Conservation (phyloP, 768 basidiomycete species). For the Lactarius trivialis region DNA sequence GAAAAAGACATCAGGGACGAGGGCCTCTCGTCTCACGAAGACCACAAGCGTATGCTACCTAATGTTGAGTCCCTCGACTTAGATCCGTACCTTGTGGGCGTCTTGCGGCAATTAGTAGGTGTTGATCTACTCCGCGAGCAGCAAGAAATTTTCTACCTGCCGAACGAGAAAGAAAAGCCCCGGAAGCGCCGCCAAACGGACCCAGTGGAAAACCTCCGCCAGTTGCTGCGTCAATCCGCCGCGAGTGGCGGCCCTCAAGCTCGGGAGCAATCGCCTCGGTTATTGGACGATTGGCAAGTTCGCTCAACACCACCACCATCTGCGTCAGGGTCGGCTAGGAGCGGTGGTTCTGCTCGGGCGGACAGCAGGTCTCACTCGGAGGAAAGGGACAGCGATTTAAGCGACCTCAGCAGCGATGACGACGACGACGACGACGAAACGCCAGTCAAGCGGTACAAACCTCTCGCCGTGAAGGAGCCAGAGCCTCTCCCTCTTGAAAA, state of each 20-base stretch:
- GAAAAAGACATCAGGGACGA: slow-evolving; percentile 54
- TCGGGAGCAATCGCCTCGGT: slow-evolving; percentile 11
- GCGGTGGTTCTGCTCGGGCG: neutral
- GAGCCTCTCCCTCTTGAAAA: neutral
- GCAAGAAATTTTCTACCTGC: slow-evolving; percentile 58
- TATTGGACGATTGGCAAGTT: slow-evolving; percentile 6
- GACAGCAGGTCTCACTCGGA: neutral
- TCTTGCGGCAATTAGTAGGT: slow-evolving; percentile 56
- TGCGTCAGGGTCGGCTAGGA: slow-evolving; percentile 4
- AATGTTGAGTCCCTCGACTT: slow-evolving; percentile 46
- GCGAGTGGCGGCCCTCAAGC: slow-evolving; percentile 3
- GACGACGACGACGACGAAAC: slow-evolving; percentile 1
- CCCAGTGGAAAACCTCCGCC: slow-evolving; percentile 12
- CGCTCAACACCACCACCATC: slow-evolving; percentile 5
- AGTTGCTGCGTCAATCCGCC: slow-evolving; percentile 16
- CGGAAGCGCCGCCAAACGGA: slow-evolving; percentile 19
- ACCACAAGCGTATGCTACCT: slow-evolving; percentile 41
- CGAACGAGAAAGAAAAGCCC: slow-evolving; percentile 39
- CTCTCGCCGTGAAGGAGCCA: neutral
- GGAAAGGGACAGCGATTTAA: slow-evolving; percentile 3
- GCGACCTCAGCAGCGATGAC: slow-evolving; percentile 1
- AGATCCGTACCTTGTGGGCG: slow-evolving; percentile 46
- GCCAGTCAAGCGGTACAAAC: slow-evolving; percentile 9
- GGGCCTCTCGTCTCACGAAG: slow-evolving; percentile 48
- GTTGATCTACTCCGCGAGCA: slow-evolving; percentile 57